Evolutionary conservation across 139 green algal species (phyloP).

Genomic region (Chlorella sp.): DNA sequence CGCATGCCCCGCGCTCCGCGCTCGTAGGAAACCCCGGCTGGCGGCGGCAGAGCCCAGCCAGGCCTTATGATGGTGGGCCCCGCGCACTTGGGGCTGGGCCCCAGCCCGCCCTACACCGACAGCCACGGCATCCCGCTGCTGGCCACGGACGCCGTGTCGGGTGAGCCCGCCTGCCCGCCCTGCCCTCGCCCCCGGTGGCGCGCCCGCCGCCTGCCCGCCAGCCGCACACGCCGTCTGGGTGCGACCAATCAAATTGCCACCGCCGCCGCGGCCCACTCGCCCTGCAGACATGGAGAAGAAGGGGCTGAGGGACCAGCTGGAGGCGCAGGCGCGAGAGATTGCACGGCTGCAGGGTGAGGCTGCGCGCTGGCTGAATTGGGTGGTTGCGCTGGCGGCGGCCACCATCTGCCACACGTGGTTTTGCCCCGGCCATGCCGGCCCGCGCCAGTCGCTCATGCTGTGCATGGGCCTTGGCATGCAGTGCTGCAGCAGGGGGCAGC

Average conservation of each 20-base stretch:
- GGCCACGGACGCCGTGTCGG: constrained; percentile 26
- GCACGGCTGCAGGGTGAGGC: constrained; percentile 39
- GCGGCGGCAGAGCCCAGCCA: too few species aligned
- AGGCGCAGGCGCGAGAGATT: constrained; percentile 40
- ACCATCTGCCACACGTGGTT: too few species aligned
- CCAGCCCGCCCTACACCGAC: neutral
- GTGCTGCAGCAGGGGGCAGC: too few species aligned
- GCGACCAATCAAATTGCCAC: neutral
- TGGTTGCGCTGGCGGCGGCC: too few species aligned
- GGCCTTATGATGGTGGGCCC: too few species aligned
- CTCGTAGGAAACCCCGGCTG: too few species aligned
- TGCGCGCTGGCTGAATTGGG: too few species aligned
- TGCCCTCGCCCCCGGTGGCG: neutral
- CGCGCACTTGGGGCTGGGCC: neutral
- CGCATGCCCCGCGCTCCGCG: too few species aligned
- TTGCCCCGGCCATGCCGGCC: too few species aligned
- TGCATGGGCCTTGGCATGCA: too few species aligned
- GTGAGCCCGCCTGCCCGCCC: neutral
- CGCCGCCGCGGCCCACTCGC: too few species aligned
- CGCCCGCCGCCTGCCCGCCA: neutral
- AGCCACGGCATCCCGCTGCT: constrained; percentile 28
- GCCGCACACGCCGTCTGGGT: neutral
- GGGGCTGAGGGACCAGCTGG: constrained; percentile 38
- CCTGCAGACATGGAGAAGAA: constrained; percentile 38
- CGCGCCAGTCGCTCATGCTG: too few species aligned